Conservation (phyloP, 2,329 filamentous ascomycete genomes). For the Aspergillus flavus region DNA sequence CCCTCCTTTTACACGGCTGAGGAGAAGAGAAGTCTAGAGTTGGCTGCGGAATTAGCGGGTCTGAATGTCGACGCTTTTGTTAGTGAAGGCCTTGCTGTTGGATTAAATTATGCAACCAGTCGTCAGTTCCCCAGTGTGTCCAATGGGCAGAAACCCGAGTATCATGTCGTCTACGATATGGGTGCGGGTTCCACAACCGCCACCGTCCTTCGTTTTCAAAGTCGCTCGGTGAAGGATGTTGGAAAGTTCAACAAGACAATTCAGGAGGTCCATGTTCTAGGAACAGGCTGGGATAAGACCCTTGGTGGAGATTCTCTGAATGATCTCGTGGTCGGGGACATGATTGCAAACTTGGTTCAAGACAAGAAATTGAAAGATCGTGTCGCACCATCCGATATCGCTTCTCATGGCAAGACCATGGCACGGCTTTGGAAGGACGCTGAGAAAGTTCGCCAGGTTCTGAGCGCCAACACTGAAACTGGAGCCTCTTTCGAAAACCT, state of each 20-base stretch:
- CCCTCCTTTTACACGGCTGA: slow-evolving; percentile 88
- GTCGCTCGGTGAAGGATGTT: slow-evolving; percentile 83
- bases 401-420: slow-evolving; percentile 77
- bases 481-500: slow-evolving; percentile 81
- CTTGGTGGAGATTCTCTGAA: slow-evolving; percentile 91
- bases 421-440: slow-evolving; percentile 93
- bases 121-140: slow-evolving; percentile 84
- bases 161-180: slow-evolving; percentile 96
- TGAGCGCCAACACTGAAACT: slow-evolving; percentile 90
- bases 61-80: slow-evolving; percentile 82
- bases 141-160: slow-evolving; percentile 82
- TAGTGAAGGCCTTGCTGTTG: slow-evolving; percentile 88
- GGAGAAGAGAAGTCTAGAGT: slow-evolving; percentile 82
- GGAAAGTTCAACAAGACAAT: slow-evolving; percentile 95
- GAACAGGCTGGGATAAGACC: slow-evolving; percentile 83
- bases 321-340: slow-evolving; percentile 83
- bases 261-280: slow-evolving; percentile 89
- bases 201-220: slow-evolving; percentile 86
- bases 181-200: slow-evolving; percentile 92
- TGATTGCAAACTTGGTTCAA: slow-evolving; percentile 76
- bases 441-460: slow-evolving; percentile 80
- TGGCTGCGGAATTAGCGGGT: slow-evolving; percentile 84
- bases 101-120: slow-evolving; percentile 90
- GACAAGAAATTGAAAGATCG: slow-evolving; percentile 57
- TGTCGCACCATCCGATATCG: slow-evolving; percentile 50